phyloP scores from a whole-genome alignment of 306 rosid genomes.

The Cyclanthera cordifolia region DNA sequence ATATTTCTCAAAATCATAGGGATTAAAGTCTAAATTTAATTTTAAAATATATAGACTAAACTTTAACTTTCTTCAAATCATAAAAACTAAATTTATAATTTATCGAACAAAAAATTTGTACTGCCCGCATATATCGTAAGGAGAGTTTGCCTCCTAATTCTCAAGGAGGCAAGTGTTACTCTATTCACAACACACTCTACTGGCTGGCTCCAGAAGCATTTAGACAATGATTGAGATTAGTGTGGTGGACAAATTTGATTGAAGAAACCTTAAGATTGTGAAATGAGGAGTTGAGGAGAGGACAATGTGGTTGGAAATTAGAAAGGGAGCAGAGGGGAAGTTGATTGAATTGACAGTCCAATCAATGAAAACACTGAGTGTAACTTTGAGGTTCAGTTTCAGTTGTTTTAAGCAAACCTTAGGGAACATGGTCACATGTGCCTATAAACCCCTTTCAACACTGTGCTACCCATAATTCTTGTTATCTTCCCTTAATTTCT shows the following conservation, averaged over 20 bases:
- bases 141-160: too few species aligned
- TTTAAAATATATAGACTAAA: too few species aligned
- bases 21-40: too few species aligned
- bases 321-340: not conserved
- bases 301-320: not conserved
- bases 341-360: conserved; percentile 6
- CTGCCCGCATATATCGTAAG: too few species aligned
- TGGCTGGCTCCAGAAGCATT: not conserved
- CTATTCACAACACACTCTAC: too few species aligned
- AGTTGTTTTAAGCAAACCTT: not conserved
- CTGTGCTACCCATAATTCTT: not conserved
- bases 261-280: not conserved
- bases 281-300: not conserved
- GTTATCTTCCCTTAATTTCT: not conserved
- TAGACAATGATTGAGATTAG: not conserved
- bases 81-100: too few species aligned
- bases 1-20: too few species aligned
- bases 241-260: not conserved
- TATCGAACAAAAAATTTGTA: too few species aligned
- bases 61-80: too few species aligned
- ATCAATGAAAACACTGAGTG: not conserved
- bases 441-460: not conserved
- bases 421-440: not conserved
- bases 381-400: too few species aligned
- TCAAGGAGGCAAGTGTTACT: too few species aligned